These are phyloP conservation scores for Gossypium longicalyx DNA, from an alignment of 345 rosid genomes.

Conservation along the genomic window DNA sequence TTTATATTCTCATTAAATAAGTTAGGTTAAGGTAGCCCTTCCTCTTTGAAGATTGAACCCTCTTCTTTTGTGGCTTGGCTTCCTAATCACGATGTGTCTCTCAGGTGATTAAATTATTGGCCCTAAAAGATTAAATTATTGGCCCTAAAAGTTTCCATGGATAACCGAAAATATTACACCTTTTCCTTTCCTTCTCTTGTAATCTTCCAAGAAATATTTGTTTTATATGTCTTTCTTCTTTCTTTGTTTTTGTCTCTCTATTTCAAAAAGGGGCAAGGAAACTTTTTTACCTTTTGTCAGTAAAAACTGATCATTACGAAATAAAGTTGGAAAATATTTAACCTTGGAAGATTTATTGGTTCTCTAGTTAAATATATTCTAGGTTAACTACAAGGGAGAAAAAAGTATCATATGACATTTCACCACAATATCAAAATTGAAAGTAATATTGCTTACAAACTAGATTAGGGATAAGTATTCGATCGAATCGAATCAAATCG, in stretches of 20 bases:
- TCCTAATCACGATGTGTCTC: constrained; percentile 30
- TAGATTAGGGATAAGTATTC: too few relatives aligned
- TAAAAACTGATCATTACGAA: background rate
- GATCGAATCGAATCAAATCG: too few relatives aligned
- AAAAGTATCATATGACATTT: background rate
- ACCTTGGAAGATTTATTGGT: background rate
- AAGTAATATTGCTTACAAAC: constrained; percentile 28
- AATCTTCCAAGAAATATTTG: constrained; percentile 27
- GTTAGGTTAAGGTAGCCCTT: background rate
- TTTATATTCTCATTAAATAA: background rate
- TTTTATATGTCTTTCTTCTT: background rate
- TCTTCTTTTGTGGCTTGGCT: constrained; percentile 23
- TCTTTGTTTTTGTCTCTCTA: background rate
- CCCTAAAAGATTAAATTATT: constrained; percentile 40
- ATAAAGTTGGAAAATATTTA: background rate
- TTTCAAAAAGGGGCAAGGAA: background rate
- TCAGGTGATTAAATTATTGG: constrained; percentile 43
- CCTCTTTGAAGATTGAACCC: too few relatives aligned
- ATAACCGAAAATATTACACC: constrained; percentile 20
- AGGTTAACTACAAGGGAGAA: background rate
- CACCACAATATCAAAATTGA: constrained; percentile 20
- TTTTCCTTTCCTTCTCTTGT: constrained; percentile 10
- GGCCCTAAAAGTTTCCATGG: constrained; percentile 38
- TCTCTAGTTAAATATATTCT: background rate
- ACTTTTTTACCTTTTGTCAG: background rate